phyloP scores from a whole-genome alignment of 129 eudicot genomes.

The Lonicera japonica region DNA sequence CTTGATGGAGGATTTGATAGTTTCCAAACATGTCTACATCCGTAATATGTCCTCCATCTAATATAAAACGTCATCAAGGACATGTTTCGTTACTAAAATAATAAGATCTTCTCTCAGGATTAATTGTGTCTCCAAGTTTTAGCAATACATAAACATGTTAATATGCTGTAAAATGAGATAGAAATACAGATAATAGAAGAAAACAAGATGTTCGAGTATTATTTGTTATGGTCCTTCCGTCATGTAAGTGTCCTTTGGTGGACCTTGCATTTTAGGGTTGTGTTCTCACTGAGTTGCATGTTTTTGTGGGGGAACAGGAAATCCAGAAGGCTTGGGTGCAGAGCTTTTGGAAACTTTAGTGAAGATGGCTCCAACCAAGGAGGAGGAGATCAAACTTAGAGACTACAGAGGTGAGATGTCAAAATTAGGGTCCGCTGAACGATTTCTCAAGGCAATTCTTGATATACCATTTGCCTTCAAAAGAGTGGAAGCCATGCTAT shows the following conservation, averaged over 20 bases:
- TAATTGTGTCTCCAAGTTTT: too few relatives aligned
- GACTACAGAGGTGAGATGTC: constrained; percentile 74
- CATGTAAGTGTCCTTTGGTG: background rate
- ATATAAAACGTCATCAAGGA: too few relatives aligned
- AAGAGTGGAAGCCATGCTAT: constrained; percentile 94
- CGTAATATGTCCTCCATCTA: too few relatives aligned
- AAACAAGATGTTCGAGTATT: background rate
- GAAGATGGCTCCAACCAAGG: constrained; percentile 99
- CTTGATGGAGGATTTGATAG: too few relatives aligned
- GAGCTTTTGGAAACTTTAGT: constrained; percentile 91
- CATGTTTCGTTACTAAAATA: too few relatives aligned
- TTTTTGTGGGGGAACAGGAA: constrained; percentile 57
- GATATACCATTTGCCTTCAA: constrained; percentile 88
- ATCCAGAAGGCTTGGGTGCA: constrained; percentile 78
- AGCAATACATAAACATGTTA: too few relatives aligned
- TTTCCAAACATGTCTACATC: too few relatives aligned
- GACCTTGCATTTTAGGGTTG: background rate
- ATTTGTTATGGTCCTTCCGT: too few relatives aligned
- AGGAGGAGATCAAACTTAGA: constrained; percentile 87
- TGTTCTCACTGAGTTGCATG: constrained; percentile 2
- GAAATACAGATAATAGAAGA: too few relatives aligned
- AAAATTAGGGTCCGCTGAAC: constrained; percentile 82
- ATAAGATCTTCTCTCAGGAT: too few relatives aligned
- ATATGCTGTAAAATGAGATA: too few relatives aligned
- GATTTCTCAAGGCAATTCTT: constrained; percentile 72